Percentiles rank a stretch among this genome's conserved stretches.
These are phyloP conservation scores for Exophiala phaeomuriformis DNA, from an alignment of 2,329 filamentous ascomycete species.

Conservation along the genomic window DNA sequence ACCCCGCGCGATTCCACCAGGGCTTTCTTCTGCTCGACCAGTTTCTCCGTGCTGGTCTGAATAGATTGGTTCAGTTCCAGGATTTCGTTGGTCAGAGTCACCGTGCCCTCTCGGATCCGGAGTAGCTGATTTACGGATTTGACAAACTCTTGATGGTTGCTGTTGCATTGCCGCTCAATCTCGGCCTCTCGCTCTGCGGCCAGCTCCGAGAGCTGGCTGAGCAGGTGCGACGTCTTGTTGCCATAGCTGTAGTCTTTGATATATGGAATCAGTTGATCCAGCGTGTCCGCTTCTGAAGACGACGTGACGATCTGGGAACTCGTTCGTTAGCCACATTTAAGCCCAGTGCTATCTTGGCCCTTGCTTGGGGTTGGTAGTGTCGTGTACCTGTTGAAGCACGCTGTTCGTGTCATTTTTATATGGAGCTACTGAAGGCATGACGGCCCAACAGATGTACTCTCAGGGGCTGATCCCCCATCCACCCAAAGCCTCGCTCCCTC, in stretches of 20 bases:
- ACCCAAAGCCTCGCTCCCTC: not conserved
- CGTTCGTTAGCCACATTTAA: constrained; percentile 6
- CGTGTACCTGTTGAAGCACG: constrained; percentile 36
- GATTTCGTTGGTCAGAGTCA: constrained; percentile 81
- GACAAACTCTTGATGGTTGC: constrained; percentile 94
- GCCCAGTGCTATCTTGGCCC: not conserved
- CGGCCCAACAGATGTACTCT: not conserved
- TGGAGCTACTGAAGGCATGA: constrained; percentile 33
- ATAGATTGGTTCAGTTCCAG: constrained; percentile 89
- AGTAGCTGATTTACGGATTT: constrained; percentile 91
- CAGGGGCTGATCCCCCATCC: not conserved
- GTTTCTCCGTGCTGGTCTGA: constrained; percentile 84
- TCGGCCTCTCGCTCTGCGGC: constrained; percentile 80
- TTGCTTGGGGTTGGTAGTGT: no score
- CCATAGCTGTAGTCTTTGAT: constrained; percentile 81
- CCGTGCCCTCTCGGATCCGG: constrained; percentile 81
- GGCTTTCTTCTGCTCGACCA: constrained; percentile 89
- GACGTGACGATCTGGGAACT: constrained; percentile 73
- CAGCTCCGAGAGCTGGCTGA: constrained; percentile 72
- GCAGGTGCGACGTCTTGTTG: constrained; percentile 63
- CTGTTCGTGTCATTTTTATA: constrained; percentile 34
- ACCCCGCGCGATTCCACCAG: constrained; percentile 87
- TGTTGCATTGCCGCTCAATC: constrained; percentile 89
- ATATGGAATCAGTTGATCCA: constrained; percentile 90
- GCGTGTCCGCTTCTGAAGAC: constrained; percentile 83